Base-by-base conservation (phyloP, 2,329 filamentous ascomycete species). In the Huntiella moniliformis region DNA sequence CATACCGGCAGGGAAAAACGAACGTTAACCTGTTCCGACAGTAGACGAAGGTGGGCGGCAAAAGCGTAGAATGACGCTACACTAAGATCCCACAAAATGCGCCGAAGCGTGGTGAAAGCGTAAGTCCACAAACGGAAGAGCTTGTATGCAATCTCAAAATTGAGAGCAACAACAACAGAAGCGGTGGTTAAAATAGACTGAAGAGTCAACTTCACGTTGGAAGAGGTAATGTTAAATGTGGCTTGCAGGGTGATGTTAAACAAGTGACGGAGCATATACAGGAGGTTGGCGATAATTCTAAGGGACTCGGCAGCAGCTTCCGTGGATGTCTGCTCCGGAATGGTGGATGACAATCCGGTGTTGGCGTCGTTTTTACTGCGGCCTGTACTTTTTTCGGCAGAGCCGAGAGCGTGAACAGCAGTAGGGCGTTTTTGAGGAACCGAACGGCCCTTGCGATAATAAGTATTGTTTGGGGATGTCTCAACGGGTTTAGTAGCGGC, bases 111-210 rank as follows among this genome's bases (percentile, higher is more conserved):
- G 17, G 36, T 38, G 10, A 50, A 22, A 44, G 48, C 44, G 39
- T 50, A 50, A 12, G 42, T 31, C 48, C 48, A 50, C n/a, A 50
- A 33, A 28, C 40, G 44, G 12, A 50, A 38, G 7, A 50, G 40
- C 40, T 50, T 50, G 41, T 50, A 47, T 11, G 44, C 44, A 37
- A 50, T 50, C 41, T 50, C 44, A 28, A 50, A 28, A 41, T 50
- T 50, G n/a, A 46, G 41, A 22, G 46, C 39, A n/a, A 50, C 33
- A 16, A 50, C 40, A 35, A 50, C 48, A 15, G 39, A 33, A 36
- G 44, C 48, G 11, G 48, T 50, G 12, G 48, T 36, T 32, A 13
- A 17, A 22, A 50, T 41, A 35, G 48, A 45, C 17, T 50, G 36
- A 12, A 50, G 31, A 4, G 48, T 46, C 18, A 50, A 22, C 17